phyloP scores from a whole-genome alignment of 192 early-diverging fungal species.

The Coemansia umbellata region DNA sequence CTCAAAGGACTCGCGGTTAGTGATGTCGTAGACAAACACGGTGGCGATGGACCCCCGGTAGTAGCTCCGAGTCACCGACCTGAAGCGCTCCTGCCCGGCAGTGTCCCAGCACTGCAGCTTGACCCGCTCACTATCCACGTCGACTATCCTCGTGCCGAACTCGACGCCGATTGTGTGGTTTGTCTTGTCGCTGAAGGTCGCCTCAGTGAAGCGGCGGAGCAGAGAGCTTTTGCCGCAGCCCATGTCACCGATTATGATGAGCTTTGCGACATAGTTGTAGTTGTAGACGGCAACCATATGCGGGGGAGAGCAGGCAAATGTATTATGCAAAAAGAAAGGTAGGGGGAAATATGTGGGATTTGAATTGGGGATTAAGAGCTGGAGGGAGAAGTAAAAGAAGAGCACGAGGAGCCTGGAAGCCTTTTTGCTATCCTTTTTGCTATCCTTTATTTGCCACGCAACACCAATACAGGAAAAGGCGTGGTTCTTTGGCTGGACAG shows the following conservation, averaged over 20 bases:
- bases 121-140: conserved; percentile 61
- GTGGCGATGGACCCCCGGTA: conserved; percentile 79
- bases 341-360: background rate
- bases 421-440: too few relatives aligned
- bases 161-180: conserved; percentile 79
- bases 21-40: conserved; percentile 76
- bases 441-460: too few relatives aligned
- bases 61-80: conserved; percentile 70
- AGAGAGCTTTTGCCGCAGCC: conserved; percentile 55
- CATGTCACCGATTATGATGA: conserved; percentile 56
- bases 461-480: too few relatives aligned
- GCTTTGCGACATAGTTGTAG: conserved; percentile 54
- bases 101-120: conserved; percentile 77
- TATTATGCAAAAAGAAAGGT: background rate
- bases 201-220: conserved; percentile 50
- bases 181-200: conserved; percentile 56
- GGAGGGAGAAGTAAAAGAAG: too few relatives aligned
- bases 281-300: conserved; percentile 51
- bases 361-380: background rate
- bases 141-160: conserved; percentile 70
- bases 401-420: too few relatives aligned
- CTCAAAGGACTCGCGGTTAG: conserved; percentile 61
- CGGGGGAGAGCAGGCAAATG: background rate
- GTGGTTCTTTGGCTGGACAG: too few relatives aligned
- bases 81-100: conserved; percentile 68